Evolutionary conservation across 2,329 filamentous ascomycete genomes (phyloP).

Genomic region (Fulvia fulva): DNA sequence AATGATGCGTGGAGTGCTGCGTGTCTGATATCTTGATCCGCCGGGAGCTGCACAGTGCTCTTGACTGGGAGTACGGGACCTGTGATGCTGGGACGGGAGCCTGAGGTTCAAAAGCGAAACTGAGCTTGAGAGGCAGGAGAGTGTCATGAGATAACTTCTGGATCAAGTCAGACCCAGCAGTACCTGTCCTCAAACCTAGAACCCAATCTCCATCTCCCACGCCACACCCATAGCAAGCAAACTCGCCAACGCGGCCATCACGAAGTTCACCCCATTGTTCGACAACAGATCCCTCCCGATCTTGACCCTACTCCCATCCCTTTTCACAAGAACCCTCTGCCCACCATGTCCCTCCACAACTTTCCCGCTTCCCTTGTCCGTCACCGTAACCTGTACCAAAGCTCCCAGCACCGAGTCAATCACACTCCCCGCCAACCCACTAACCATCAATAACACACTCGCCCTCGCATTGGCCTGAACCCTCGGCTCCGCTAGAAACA

Average conservation of each 20-base stretch:
- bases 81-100: no score
- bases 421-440: conserved; percentile 75
- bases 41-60: no score
- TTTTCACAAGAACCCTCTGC: conserved; percentile 45
- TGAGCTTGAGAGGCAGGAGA: no score
- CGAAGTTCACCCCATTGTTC: conserved; percentile 92
- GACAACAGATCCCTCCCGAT: conserved; percentile 72
- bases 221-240: conserved; percentile 66
- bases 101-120: no score
- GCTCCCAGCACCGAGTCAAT: conserved; percentile 86
- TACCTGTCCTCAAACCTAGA: neutral
- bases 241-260: conserved; percentile 84
- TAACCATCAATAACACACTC: conserved; percentile 53
- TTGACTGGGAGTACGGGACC: no score
- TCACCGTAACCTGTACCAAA: conserved; percentile 77
- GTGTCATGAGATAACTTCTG: no score
- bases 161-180: no score
- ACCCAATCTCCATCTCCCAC: conserved; percentile 14
- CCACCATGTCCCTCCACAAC: conserved; percentile 72
- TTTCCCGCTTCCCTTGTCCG: conserved; percentile 77
- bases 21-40: no score
- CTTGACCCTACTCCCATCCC: conserved; percentile 45
- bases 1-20: no score
- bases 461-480: conserved; percentile 13
- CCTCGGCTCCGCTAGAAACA: conserved; percentile 19